Base-by-base conservation (phyloP, 1,284 basidiomycete genomes). In the Pseudozyma tsukubaensis region DNA sequence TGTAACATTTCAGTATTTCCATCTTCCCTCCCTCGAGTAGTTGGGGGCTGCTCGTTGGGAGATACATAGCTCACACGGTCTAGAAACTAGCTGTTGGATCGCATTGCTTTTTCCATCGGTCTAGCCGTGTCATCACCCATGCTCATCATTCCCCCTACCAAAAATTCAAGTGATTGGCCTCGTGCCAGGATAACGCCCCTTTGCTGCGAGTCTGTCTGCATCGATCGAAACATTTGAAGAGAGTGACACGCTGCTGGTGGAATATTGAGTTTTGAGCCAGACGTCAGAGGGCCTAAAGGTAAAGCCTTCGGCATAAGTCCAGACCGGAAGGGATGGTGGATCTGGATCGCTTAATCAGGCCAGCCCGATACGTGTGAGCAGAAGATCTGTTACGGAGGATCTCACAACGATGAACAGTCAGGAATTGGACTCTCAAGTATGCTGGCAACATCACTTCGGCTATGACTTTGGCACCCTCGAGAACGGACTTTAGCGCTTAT, bases 161-260 rank as follows among this genome's bases (percentile, higher is more conserved):
- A 70, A 70, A 70, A 52, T 69, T 64, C 52, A 70, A 56, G 42
- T 70, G 67, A 70, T 70, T 64, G 61, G 67, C 67, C 67, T 60
- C 19, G 67, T 64, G 67, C 67, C 61, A 70, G 67, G 67, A 64
- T 60, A 60, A 45, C 57, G 66, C 29, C n/a, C 40, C 24, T 29
- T 51, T 34, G 8, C 29, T 39, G n/a, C 29, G 36, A 16, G 42
- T 8, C 9, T 49, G 53, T 11, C 21, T 37, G 9, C 12, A 12
- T 24, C 16, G 19, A 12, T 1, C 24, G 14, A 21, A 45, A 18
- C 44, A 24, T 18, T 2, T 45, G 19, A 45, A 45, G 19, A 18
- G 19, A n/a, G 37, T 39, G 16, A 13, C 37, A 3, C 11, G 37
- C 37, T n/a, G 16, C 16, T 39, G 37, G 8, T 39, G 3, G 4